Base-by-base conservation (phyloP, 441 rosid genomes). In the Lepidium campestre region DNA sequence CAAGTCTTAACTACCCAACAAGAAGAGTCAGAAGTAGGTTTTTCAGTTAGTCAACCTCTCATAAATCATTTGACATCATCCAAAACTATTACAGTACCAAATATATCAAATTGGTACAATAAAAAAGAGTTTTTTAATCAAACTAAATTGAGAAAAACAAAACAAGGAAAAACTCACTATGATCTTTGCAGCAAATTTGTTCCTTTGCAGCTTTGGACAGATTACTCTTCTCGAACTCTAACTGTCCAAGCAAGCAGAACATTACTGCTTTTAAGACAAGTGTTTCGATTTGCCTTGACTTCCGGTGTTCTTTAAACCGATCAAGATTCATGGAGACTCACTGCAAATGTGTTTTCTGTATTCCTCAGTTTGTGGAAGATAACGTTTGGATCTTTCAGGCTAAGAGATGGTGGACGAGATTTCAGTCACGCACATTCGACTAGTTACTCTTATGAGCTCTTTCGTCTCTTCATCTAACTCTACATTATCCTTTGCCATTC, bases 401-500 rank as follows among this genome's bases (percentile, higher is more conserved):
- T 64, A 80, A 10, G 77, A 73, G 14, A 68, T 58, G 50, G 36
- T 76, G 68, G 61, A 65, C 19, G 88, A 71, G 66, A 77, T 83
- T 62, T 88, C 91, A 73, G 82, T 75, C 52, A 84, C 89, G 31
- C 83, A 39, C 93, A 89, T 80, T 68, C 17, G 77, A 80, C 90
- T 76, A 2, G 95, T 84, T 65, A 67, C 40, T 67, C 80, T 59
- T 13, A 91, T 79, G 23, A 93, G 93, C 72, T 75, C 69, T 42
- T 39, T 82, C 0, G 95, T 90, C 57, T 87, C 97, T 41, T 81
- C 85, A 72, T 93, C 83, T 59, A 79, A 46, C 47, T 68, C 73
- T 50, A 93, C 84, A 18, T 77, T 75, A 70, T 89, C 91, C 76
- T 83, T 85, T 64, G 77, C 54, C 99, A 89, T 89, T 34, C 86